These are phyloP conservation scores for Quercus mongolica DNA, from an alignment of 306 rosid species.

Conservation along the genomic window DNA sequence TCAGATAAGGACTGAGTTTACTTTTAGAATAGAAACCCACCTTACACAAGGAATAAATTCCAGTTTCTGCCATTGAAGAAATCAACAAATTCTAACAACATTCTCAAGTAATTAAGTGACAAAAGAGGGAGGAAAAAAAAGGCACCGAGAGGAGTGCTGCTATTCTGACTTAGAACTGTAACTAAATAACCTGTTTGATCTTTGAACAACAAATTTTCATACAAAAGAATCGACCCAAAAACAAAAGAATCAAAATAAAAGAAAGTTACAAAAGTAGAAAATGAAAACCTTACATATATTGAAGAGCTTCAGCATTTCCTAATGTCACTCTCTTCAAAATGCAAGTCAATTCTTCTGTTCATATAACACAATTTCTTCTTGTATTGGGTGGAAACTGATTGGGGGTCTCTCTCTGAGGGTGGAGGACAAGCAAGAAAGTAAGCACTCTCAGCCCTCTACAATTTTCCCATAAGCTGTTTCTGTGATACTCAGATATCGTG, in stretches of 20 bases:
- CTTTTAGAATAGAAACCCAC: background rate
- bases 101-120: background rate
- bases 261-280: constrained; percentile 30
- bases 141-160: constrained; percentile 9
- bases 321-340: constrained; percentile 7
- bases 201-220: constrained; percentile 46
- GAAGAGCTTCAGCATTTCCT: constrained; percentile 19
- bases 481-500: background rate
- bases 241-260: constrained; percentile 34
- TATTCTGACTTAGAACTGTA: background rate
- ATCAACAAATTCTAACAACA: background rate
- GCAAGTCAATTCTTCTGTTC: constrained; percentile 12
- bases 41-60: background rate
- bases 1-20: background rate
- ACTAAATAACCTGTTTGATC: constrained; percentile 22
- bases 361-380: constrained; percentile 6
- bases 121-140: background rate
- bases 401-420: constrained; percentile 6
- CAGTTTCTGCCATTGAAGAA: background rate
- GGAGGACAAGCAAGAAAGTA: constrained; percentile 8
- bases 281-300: constrained; percentile 26
- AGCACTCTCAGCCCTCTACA: constrained; percentile 20
- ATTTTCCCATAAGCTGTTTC: background rate
- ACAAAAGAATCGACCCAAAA: constrained; percentile 67
- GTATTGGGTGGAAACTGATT: constrained; percentile 18